phyloP scores from a whole-genome alignment of 202 grass and related monocot genomes.

The Miscanthus sacchariflorus region DNA sequence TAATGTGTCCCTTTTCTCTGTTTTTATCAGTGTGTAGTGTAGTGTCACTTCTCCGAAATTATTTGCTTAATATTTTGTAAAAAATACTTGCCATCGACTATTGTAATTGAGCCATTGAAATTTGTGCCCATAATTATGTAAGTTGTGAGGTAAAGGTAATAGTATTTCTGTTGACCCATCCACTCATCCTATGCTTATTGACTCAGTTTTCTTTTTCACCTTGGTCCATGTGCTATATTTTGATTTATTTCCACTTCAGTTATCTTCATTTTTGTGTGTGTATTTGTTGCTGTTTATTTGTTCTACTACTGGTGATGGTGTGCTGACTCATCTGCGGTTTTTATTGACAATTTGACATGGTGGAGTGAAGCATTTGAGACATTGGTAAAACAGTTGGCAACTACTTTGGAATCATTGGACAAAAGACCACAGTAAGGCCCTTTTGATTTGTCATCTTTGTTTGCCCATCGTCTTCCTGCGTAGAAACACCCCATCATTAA shows the following conservation, averaged over 20 bases:
- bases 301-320: neutral
- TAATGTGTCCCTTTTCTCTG: neutral
- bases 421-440: constrained; percentile 50
- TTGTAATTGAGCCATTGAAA: constrained; percentile 56
- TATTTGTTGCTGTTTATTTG: neutral
- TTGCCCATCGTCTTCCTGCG: constrained; percentile 2
- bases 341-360: constrained; percentile 46
- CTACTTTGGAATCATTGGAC: constrained; percentile 68
- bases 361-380: constrained; percentile 57
- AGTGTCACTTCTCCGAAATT: neutral
- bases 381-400: constrained; percentile 66
- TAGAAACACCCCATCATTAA: neutral
- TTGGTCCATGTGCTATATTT: constrained; percentile 14
- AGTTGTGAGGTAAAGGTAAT: constrained; percentile 60
- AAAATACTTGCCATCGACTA: constrained; percentile 60
- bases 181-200: neutral
- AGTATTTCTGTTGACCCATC: constrained; percentile 7
- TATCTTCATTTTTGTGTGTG: constrained; percentile 13
- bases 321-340: too few relatives aligned
- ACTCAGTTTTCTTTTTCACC: neutral
- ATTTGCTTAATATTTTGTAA: constrained; percentile 32
- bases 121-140: constrained; percentile 54
- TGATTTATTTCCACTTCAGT: neutral
- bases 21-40: constrained; percentile 16
- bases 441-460: constrained; percentile 15